These are phyloP conservation scores for Bathelium albidoporum DNA, from an alignment of 495 filamentous ascomycete species.

Conservation along the genomic window DNA sequence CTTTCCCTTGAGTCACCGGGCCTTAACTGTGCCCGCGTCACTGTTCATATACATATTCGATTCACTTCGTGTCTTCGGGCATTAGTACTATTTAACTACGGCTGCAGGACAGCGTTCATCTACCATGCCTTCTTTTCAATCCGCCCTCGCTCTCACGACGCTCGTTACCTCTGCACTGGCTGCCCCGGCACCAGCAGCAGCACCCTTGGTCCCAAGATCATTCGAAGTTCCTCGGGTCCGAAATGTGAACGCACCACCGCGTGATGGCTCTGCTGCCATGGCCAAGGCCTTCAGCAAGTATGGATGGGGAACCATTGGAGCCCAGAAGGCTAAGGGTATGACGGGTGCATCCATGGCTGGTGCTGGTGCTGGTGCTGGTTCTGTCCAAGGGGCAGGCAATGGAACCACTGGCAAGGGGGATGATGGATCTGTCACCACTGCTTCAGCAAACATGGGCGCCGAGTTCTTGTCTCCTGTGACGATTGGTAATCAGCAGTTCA, in stretches of 20 bases:
- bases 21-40: background rate
- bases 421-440: background rate
- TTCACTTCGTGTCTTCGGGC: background rate
- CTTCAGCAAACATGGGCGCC: slow-evolving; percentile 13
- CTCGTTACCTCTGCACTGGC: background rate
- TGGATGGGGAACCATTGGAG: background rate
- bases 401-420: background rate
- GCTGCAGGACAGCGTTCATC: background rate
- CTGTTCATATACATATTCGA: background rate
- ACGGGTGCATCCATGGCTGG: background rate
- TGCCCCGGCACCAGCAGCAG: background rate
- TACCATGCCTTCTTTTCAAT: slow-evolving; percentile 3
- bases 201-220: background rate
- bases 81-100: background rate
- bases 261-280: background rate
- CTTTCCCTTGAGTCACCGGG: background rate
- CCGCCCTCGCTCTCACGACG: background rate
- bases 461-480: slow-evolving; percentile 62
- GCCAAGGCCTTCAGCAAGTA: background rate
- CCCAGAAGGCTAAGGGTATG: background rate
- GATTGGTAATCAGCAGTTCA: slow-evolving; percentile 63
- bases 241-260: background rate
- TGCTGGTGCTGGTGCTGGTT: background rate
- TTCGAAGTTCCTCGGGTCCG: background rate
- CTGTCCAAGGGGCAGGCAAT: background rate